Evolutionary conservation across 495 filamentous ascomycete genomes (phyloP).

Genomic region (Penicillium herquei): DNA sequence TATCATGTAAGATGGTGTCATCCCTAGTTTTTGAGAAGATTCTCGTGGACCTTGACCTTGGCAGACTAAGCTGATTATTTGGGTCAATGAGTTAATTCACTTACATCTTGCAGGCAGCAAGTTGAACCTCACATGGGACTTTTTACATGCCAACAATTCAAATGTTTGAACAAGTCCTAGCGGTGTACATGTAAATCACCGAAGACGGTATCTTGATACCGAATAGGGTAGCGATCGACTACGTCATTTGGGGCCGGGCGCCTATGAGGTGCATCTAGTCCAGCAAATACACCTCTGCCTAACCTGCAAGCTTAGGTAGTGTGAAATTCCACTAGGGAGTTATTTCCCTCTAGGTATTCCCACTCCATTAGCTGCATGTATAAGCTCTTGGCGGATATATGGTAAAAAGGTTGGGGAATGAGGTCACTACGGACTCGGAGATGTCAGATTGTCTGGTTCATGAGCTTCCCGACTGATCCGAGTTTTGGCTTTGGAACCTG

Average conservation of each 20-base stretch:
- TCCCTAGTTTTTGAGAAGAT: no score
- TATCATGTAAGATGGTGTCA: no score
- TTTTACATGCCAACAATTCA: no score
- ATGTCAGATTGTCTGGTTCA: background rate
- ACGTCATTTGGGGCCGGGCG: conserved; percentile 14
- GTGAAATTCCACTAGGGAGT: no score
- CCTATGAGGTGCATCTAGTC: background rate
- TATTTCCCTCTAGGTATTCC: no score
- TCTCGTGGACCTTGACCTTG: no score
- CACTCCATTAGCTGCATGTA: background rate
- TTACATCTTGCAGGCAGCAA: no score
- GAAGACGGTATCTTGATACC: conserved; percentile 1
- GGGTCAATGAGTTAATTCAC: no score
- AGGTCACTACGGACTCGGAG: conserved; percentile 11
- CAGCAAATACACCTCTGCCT: background rate
- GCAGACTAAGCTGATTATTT: no score
- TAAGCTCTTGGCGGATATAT: background rate
- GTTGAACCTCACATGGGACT: no score
- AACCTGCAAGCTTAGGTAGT: no score
- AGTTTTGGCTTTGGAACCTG: background rate
- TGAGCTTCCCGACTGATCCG: conserved; percentile 21
- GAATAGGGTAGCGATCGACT: conserved; percentile 24
- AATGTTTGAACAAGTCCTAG: background rate
- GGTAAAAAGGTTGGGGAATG: background rate
- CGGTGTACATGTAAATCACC: conserved; percentile 8